Base-by-base conservation (phyloP, 495 filamentous ascomycete species). In the Lasiosphaeris hirsuta region DNA sequence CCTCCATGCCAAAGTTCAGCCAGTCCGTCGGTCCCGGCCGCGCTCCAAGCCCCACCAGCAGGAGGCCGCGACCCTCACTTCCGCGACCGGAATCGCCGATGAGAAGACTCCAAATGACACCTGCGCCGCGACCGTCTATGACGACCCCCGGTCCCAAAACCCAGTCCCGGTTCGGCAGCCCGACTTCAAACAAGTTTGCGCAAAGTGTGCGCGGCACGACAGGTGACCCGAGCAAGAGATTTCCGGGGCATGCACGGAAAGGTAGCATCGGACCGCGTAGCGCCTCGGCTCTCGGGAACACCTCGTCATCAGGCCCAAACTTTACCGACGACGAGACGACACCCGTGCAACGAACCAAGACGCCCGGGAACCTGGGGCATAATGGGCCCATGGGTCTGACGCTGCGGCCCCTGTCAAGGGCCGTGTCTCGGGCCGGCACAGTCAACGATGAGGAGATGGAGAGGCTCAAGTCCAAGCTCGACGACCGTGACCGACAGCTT, bases 81-180 rank as follows among this genome's bases (percentile, higher is more conserved):
- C 87, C 90, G 56, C 86, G 90, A 17, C 89, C 92, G 2, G 92
- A 95, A 54, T 95, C 90, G 0, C 92, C 92, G 7, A 73, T 88
- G 19, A 78, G 88, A 51, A 84, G 76, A 59, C 68, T 79, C 44
- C 80, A 80, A 47, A 76, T 84, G 56, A 84, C 86, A 6, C 82
- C 84, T 4, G 78, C 68, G 10, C 71, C 77, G 44, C 76, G 82
- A 38, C 78, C 81, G 11, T 80, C 83, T 10, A 74, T 83, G 30
- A 75, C 78, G n/a, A 75, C 77, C 46, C 75, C 81, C 10, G 74
- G 64, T 33, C 54, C 70, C 23, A 80, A 77, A 60, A 57, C 62
- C 7, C 70, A 75, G 11, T 54, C 74, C 44, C 73, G 85, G 51
- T 86, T 84, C 69, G 78, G 84, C 30, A 89, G 86, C 58, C 87